Percentiles rank a stretch among this genome's conserved stretches.
Conservation (phyloP, 106 monocot genomes). For the Acanthochlamys bracteata region DNA sequence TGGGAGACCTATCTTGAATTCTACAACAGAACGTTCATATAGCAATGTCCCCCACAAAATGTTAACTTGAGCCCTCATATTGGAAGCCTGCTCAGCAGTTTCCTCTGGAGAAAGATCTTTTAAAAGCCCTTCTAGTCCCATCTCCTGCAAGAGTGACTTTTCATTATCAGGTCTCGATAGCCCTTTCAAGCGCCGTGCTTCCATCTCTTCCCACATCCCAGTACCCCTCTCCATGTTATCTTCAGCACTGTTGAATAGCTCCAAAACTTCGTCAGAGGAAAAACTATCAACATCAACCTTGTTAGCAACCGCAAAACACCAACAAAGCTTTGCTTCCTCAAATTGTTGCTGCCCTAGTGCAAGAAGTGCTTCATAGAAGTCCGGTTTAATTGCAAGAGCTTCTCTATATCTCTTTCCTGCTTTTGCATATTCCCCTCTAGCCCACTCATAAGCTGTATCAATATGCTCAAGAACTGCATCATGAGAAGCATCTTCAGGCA, state of each 20-base stretch:
- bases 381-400: slow-evolving; percentile 63
- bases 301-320: slow-evolving; percentile 58
- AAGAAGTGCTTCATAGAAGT: slow-evolving; percentile 78
- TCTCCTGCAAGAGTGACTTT: slow-evolving; percentile 47
- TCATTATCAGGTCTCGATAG: slow-evolving; percentile 46
- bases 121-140: slow-evolving; percentile 40
- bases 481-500: slow-evolving; percentile 38
- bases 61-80: slow-evolving; percentile 69
- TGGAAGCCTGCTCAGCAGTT: slow-evolving; percentile 58
- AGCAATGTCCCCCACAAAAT: slow-evolving; percentile 80
- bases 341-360: slow-evolving; percentile 75
- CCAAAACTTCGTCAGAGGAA: slow-evolving; percentile 45
- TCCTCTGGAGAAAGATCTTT: slow-evolving; percentile 57
- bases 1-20: slow-evolving; percentile 66
- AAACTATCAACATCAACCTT: slow-evolving; percentile 42
- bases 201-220: slow-evolving; percentile 73
- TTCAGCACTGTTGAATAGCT: slow-evolving; percentile 69
- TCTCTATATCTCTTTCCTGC: slow-evolving; percentile 74
- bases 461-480: slow-evolving; percentile 41
- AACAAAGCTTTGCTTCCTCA: slow-evolving; percentile 82
- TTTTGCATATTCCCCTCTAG: slow-evolving; percentile 56
- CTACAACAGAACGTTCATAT: slow-evolving; percentile 83
- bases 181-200: slow-evolving; percentile 45
- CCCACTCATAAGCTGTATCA: slow-evolving; percentile 67
- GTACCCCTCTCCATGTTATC: slow-evolving; percentile 84